phyloP scores from a whole-genome alignment of 345 rosid genomes.

The Erodium maritimum region DNA sequence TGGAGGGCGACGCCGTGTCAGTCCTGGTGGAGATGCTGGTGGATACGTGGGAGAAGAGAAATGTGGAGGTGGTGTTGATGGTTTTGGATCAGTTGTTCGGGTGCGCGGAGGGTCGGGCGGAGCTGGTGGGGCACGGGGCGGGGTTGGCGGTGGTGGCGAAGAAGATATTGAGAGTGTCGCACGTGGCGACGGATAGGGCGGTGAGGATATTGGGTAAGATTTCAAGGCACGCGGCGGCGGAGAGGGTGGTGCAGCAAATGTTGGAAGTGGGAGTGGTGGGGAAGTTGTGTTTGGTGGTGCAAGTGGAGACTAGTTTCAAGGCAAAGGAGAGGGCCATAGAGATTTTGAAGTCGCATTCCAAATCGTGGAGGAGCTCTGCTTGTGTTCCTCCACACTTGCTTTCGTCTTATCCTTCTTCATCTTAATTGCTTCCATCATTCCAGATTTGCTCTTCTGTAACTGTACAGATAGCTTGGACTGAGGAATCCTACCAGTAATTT shows the following conservation, averaged over 20 bases:
- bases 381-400: conserved; percentile 40
- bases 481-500: too few species aligned
- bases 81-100: conserved; percentile 39
- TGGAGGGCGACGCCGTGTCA: conserved; percentile 25
- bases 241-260: conserved; percentile 49
- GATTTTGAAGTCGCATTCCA: conserved; percentile 43
- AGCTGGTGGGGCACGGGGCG: conserved; percentile 41
- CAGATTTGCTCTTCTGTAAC: too few species aligned
- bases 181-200: conserved; percentile 31
- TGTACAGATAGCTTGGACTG: too few species aligned
- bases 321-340: conserved; percentile 38
- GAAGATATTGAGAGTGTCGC: conserved; percentile 52
- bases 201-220: conserved; percentile 38
- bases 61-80: conserved; percentile 27
- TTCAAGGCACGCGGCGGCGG: conserved; percentile 31
- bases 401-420: conserved; percentile 34
- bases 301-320: conserved; percentile 27
- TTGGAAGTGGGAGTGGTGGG: conserved; percentile 44
- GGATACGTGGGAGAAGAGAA: conserved; percentile 17
- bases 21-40: conserved; percentile 37
- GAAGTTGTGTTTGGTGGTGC: conserved; percentile 44
- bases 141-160: conserved; percentile 52
- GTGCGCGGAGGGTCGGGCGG: conserved; percentile 50
- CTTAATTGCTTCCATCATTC: neutral
- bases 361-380: conserved; percentile 38